Conservation (phyloP, 2,329 filamentous ascomycete genomes). For the Fusarium pininemorale region DNA sequence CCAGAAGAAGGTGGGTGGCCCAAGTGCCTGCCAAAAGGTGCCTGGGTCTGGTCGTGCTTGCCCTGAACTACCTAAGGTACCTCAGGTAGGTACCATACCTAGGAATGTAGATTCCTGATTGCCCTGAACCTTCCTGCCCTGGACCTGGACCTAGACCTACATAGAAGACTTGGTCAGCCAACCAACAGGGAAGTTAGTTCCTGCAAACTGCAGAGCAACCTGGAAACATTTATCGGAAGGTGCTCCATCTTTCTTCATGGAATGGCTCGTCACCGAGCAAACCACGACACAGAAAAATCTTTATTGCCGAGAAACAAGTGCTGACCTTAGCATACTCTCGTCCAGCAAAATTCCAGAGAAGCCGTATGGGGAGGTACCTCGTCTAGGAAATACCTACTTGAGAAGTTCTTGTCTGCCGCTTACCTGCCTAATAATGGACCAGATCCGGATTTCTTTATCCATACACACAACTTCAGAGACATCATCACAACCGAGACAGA, state of each 20-base stretch:
- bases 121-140: slow-evolving; percentile 7
- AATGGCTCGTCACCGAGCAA: neutral
- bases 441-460: slow-evolving; percentile 14
- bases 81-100: neutral
- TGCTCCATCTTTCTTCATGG: neutral
- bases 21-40: slow-evolving; percentile 34
- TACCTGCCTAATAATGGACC: neutral
- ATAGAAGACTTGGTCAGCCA: neutral
- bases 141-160: neutral
- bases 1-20: slow-evolving; percentile 21
- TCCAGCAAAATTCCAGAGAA: slow-evolving; percentile 2
- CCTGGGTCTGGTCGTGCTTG: neutral
- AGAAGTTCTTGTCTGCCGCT: neutral
- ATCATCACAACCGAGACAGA: neutral
- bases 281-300: neutral
- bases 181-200: slow-evolving; percentile 8
- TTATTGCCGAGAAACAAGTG: slow-evolving; percentile 14
- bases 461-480: slow-evolving; percentile 7
- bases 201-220: slow-evolving; percentile 3
- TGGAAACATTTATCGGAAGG: neutral
- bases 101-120: neutral
- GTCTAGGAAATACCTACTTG: neutral
- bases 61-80: neutral
- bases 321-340: neutral
- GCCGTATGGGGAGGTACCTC: neutral